Evolutionary conservation across 805 yeast genomes (phyloP), one percentile per base, ranked within the genome.

Genomic region (Cyberlindnera japonica): DNA sequence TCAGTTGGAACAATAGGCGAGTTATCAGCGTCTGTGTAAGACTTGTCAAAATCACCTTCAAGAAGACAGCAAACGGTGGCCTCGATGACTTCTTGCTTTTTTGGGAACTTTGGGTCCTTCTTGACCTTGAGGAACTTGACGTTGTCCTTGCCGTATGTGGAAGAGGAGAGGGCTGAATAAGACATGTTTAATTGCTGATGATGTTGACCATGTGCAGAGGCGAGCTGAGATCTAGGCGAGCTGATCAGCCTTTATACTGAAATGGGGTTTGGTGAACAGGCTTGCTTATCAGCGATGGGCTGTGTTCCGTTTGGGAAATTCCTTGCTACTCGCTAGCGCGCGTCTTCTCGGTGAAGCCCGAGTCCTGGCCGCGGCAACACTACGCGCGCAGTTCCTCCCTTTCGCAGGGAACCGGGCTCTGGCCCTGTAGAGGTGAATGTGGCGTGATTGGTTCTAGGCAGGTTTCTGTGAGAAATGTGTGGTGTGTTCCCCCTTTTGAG

Each of bases 1-100:
- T 89, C 96, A 8, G 97, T 90, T 44, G 97, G 96, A 36, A 90
- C 95, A 56, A 90, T 80, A n/a, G 84, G 76, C 3, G 84, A 59
- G 68, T 90, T 90, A 66, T 90, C 95, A 27, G 96, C 96, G 43
- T 81, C 57, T 37, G 96, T 90, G 71, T 85, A 90, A 3, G 95
- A 80, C 22, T 68, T 65, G 48, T 84, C 96, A 55, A 90, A 81
- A 41, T 72, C 75, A 47, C 97, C 97, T 51, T 75, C 79, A 43
- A 90, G 72, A 37, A 90, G 69, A 20, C 81, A 81, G 48, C 74
- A 72, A 41, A 85, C 95, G 42, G 88, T 83, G 38, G 95, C 86
- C 69, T 90, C 96, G 64, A 86, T 74, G 29, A 90, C 80, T 45
- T 86, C 83, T 63, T 90, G 97, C 33, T 71, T 69, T 56, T 76